Base-by-base conservation (phyloP, 805 yeast genomes). In the Cephaloascus albidus region DNA sequence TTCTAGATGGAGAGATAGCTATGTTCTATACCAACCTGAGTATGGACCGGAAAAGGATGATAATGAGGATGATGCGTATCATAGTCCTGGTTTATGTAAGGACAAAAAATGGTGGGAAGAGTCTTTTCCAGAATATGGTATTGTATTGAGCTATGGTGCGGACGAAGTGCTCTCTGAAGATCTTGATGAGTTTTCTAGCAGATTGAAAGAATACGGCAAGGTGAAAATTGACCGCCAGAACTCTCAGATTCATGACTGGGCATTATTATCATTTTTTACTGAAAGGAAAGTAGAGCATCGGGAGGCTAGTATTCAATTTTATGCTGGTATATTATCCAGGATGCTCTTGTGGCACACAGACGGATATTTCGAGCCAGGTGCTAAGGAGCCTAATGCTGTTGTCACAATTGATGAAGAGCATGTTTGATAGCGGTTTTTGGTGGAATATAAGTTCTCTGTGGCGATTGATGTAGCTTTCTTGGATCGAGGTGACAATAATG, bases 231-330 rank as follows among this genome's bases (percentile, higher is more conserved):
- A 61, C 42, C 50, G 53, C 16, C 60, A 56, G 33, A 48, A 47
- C 3, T 54, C 58, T 23, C 63, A 58, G 39, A 49, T 66, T 2
- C 79, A 74, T 43, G 60, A 70, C 16, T 73, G 78, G 78, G 77
- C 76, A 6, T 50, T 74, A 20, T 42, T 66, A 4, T 51, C 56
- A 3, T 63, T 64, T 38, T 55, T 55, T 35, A 52, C 70, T 3
- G 77, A 71, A 36, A 60, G 68, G 35, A 51, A 57, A 3, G 59
- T 62, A 35, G 68, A 63, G 20, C 70, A 63, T 38, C 63, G 72
- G 40, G 70, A 65, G 38, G 64, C 56, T 23, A 68, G 72, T 23
- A 50, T 70, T 16, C 63, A 64, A 33, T 41, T 53, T 3, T 48
- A 63, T 32, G 58, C 72, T 3, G 63, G 63, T 4, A 55, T 62